Conservation (phyloP, 1,139 yeast species). For the Taphrina wiesneri region DNA sequence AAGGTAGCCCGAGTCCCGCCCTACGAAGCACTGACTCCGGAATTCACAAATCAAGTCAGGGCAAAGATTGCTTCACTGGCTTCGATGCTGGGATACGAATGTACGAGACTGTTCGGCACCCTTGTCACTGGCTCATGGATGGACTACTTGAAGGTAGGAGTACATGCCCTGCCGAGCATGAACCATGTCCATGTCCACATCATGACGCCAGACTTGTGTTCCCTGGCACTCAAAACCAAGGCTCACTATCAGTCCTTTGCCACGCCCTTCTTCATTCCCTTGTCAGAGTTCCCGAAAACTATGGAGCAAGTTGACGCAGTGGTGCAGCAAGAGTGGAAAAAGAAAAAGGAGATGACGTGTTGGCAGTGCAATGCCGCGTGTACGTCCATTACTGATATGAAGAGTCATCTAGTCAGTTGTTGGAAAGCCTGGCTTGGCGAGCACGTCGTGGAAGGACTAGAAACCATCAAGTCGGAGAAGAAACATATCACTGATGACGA, state of each 20-base stretch:
- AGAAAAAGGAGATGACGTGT: constrained; percentile 6
- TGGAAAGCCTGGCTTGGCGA: constrained; percentile 3
- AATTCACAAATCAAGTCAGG: constrained; percentile 39
- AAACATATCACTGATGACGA: neutral
- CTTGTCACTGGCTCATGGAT: constrained; percentile 46
- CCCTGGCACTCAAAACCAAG: constrained; percentile 58
- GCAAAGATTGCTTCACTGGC: neutral
- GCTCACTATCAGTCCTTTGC: constrained; percentile 73
- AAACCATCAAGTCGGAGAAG: neutral
- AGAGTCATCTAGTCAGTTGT: neutral
- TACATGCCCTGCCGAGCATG: constrained; percentile 72
- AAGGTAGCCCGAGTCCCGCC: constrained; percentile 55
- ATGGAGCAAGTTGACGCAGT: neutral
- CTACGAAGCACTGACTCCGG: constrained; percentile 51
- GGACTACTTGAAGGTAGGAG: constrained; percentile 57
- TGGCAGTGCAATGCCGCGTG: neutral
- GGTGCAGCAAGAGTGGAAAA: neutral
- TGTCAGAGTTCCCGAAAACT: constrained; percentile 46
- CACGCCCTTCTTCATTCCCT: constrained; percentile 62
- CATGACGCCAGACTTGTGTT: constrained; percentile 63
- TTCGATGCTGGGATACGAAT: constrained; percentile 42
- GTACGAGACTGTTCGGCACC: constrained; percentile 52
- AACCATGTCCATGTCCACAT: constrained; percentile 71
- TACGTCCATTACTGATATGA: neutral
- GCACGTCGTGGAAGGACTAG: neutral